Evolutionary conservation across 257 asterid genomes (phyloP), one percentile per base, ranked within the genome.

Genomic region (Voacanga thouarsii): DNA sequence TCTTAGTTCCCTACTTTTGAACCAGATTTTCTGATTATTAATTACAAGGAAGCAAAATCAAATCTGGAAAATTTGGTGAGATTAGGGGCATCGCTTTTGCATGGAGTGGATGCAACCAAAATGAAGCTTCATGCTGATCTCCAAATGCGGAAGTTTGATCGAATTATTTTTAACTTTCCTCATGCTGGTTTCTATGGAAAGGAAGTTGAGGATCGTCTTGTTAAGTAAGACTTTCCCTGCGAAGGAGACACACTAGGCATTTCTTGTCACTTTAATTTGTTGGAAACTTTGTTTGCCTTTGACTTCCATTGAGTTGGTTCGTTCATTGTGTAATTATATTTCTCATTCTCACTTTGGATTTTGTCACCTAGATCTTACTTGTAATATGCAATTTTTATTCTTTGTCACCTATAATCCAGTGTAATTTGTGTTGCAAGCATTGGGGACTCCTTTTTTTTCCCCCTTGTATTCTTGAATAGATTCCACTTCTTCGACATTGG

Each of bases 111-210:
- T 82, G 96, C 96, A 8, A 87, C 88, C 67, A 47, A 71, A 68
- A 88, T 92, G 82, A 73, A 30, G 81, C 60, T 0, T 71, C 74
- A 49, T 80, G 60, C 84, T 28, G 63, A 56, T 65, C 85, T 90
- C 24, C 59, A 14, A 21, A 39, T 66, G 78, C 61, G 63, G 71
- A 90, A 84, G 56, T 92, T 92, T 59, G 84, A 89, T 67, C 80
- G 92, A 37, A 92, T 92, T 56, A 80, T 92, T 49, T 92, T 68
- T 51, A 92, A 92, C 83, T 92, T 92, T 37, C 97, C 97, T 37
- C 97, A 92, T 81, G 96, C 92, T 56, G 96, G 97, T 69, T 92
- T 90, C 75, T 39, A 23, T 43, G 86, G 87, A 63, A 84, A 60
- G 78, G 96, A 92, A 82, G 87, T 77, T 28, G 37, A 49, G 33